Evolutionary conservation across 2,329 filamentous ascomycete species (phyloP), one percentile per base, ranked within the genome.

Genomic region (Thelonectria discophora): DNA sequence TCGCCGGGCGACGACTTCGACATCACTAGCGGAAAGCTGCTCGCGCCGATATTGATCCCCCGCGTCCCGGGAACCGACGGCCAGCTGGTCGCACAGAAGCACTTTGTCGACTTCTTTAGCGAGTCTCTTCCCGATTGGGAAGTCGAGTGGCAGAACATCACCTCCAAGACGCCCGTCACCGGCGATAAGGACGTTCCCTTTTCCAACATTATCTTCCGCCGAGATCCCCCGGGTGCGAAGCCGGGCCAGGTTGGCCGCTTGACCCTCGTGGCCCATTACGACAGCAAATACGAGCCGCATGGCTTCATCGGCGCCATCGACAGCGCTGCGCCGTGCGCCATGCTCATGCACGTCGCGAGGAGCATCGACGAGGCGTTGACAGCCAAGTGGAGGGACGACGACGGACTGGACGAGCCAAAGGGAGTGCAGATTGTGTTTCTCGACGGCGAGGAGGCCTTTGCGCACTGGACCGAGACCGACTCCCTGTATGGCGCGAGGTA

Each of bases 291-390:
- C 60, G 82, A 82, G 24, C 94, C 94, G 0, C 80, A 88, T 63
- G 94, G 93, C 1, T 99, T 99, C 75, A 91, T 99, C 60, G 95
- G 95, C 0, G 95, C 94, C 0, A 96, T 88, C 13, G 95, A 99
- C 74, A 97, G 93, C 70, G 95, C 95, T 1, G 95, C 92, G 17
- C 94, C 95, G 10, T 98, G 94, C 76, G 95, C 95, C 0, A 93
- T 98, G 84, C 83, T 99, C 60, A 85, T 99, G 86, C 92, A 97
- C 75, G 88, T 90, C 12, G 92, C 94, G 64, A 84, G 89, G 67
- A 91, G 88, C 65, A 86, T 99, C 47, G 94, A 98, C 72, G 83
- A 80, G 1, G 92, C 91, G 2, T 79, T 98, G 74, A 91, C 89
- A 30, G 85, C 84, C 73, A 97, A 94, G 78, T 98, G 95, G 92